These are phyloP conservation scores for Inonotus hispidus DNA, from an alignment of 1,284 basidiomycete species.

Conservation along the genomic window DNA sequence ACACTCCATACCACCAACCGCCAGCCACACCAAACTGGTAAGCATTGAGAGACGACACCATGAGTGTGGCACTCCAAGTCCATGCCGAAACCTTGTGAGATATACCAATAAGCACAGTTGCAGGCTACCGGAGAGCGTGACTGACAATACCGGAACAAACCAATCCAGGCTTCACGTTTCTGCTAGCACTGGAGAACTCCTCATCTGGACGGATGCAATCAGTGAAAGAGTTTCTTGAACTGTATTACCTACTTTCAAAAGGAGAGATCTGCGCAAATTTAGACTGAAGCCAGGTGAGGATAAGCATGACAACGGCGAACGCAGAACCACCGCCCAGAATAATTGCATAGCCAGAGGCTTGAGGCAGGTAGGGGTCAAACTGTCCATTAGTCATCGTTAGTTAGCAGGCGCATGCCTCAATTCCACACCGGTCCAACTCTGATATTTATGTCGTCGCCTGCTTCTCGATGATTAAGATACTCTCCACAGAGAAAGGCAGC, in stretches of 20 bases:
- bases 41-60: constrained; percentile 13
- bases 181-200: constrained; percentile 18
- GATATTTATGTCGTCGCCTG: neutral
- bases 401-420: neutral
- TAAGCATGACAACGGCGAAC: constrained; percentile 16
- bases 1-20: constrained; percentile 49
- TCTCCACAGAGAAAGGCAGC: neutral
- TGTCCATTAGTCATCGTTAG: constrained; percentile 15
- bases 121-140: too few species aligned
- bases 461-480: neutral
- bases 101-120: too few species aligned
- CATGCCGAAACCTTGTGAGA: constrained; percentile 44
- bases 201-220: constrained; percentile 4
- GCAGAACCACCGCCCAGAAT: constrained; percentile 17
- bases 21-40: neutral
- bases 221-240: neutral
- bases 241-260: constrained; percentile 13
- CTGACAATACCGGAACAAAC: constrained; percentile 55
- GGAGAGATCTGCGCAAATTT: constrained; percentile 16
- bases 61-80: constrained; percentile 55
- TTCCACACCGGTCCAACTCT: neutral
- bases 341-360: constrained; percentile 17
- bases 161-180: constrained; percentile 47
- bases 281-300: constrained; percentile 15
- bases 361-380: constrained; percentile 14